Conservation (phyloP, 164 flowering plant genomes). For the Brasenia schreberi region DNA sequence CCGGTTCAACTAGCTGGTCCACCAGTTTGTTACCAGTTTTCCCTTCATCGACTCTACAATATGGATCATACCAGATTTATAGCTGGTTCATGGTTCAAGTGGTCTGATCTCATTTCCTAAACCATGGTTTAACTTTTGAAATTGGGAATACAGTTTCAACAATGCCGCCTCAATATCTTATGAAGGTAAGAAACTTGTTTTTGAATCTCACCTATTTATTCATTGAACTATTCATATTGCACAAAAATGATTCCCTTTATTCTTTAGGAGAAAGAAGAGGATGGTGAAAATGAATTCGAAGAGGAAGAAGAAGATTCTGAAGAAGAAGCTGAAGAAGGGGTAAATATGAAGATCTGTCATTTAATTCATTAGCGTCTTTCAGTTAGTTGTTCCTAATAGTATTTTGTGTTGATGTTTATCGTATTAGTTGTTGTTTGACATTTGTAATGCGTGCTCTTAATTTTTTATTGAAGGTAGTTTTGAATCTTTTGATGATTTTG, state of each 20-base stretch:
- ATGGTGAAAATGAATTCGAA: slow-evolving; percentile 32
- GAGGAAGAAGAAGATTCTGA: slow-evolving; percentile 49
- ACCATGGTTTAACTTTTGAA: no score
- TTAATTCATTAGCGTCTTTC: background rate
- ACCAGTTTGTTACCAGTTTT: no score
- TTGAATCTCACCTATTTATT: background rate
- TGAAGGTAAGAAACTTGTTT: background rate
- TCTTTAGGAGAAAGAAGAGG: slow-evolving; percentile 35
- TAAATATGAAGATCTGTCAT: no score
- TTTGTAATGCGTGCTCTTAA: background rate
- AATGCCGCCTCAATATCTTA: background rate
- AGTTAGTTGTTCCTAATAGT: background rate
- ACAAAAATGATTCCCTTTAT: background rate
- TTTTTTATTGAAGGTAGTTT: background rate
- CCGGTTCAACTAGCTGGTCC: no score
- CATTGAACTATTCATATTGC: background rate
- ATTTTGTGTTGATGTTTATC: background rate
- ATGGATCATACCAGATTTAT: no score
- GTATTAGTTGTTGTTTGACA: no score
- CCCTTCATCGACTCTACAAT: no score
- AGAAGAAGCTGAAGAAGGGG: slow-evolving; percentile 39
- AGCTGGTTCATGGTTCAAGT: no score
- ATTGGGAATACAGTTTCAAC: background rate
- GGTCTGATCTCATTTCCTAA: no score
- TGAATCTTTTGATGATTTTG: background rate